Evolutionary conservation across 2,329 filamentous ascomycete genomes (phyloP), one percentile per base, ranked within the genome.

Genomic region (Coniochaeta sp.): DNA sequence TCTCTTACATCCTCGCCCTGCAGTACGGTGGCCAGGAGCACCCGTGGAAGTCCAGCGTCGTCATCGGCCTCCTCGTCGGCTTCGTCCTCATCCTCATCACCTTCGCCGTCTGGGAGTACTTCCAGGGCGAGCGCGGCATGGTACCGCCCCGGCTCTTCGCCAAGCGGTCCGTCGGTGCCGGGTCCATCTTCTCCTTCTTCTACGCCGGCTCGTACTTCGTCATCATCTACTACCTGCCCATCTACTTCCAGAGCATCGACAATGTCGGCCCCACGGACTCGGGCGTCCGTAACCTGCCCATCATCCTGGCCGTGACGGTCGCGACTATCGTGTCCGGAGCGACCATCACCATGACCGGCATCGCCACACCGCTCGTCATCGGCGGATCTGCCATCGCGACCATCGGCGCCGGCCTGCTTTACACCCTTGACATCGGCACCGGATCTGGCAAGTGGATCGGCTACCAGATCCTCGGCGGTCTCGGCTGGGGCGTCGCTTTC

Each of bases 241-340:
- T 82, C 62, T 82, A 80, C 72, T 81, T 83, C 68, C 78, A 83
- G 69, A 73, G 75, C 34, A 73, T 82, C 62, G 74, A 74, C 61
- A 72, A 72, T 16, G 71, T 72, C 43, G 70, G 66, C 12, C 72
- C 76, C 1, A 72, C 72, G 12, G 64, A 70, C 17, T 70, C 68
- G 1, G 77, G 75, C 1, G 71, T 79, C 14, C 69, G 71, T 24
- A 76, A 75, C 58, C 68, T 81, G 16, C 75, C 79, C 2, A 67
- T 75, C 6, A 73, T 78, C 33, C 59, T 76, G 12, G 66, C 72
- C 4, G 68, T 78, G 33, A 69, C 73, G 9, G 22, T 77, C n/a
- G 78, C 67, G 14, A 73, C 71, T 1, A 67, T 77, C 8, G n/a
- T 69, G 0, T 68, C 71, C 0, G 76, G 76, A 1, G 69, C 57